phyloP scores from a whole-genome alignment of 2,329 filamentous ascomycete genomes.

The Aspergillus awamori region DNA sequence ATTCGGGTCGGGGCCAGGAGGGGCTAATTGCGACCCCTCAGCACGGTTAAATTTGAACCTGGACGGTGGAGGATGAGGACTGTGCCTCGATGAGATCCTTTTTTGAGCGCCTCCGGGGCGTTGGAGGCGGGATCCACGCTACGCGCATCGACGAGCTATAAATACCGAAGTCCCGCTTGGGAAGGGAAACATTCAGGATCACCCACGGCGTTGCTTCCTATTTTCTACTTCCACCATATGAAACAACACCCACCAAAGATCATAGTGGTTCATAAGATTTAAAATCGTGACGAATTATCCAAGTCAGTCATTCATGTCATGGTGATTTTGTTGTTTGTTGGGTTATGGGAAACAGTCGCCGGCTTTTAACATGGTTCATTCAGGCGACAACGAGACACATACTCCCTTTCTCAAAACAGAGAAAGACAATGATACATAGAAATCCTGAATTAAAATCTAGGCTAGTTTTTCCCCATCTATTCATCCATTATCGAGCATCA shows the following conservation, averaged over 20 bases:
- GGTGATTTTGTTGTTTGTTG: too few species aligned
- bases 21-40: conserved; percentile 2
- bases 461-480: not conserved
- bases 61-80: not conserved
- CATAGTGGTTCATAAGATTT: too few species aligned
- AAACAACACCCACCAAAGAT: not conserved
- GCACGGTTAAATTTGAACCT: not conserved
- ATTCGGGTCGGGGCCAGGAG: not conserved
- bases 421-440: not conserved
- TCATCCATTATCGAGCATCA: not conserved
- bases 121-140: conserved; percentile 13
- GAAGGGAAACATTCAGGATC: not conserved
- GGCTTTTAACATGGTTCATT: not conserved
- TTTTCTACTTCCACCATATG: not conserved
- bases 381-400: not conserved
- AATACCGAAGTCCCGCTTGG: conserved; percentile 6
- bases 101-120: conserved; percentile 5
- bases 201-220: not conserved
- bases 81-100: conserved; percentile 6
- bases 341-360: too few species aligned
- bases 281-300: too few species aligned
- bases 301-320: too few species aligned
- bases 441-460: not conserved
- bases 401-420: not conserved
- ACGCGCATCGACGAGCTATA: conserved; percentile 14